A percentile compares a stretch with the other conserved stretches of the same genome.
Evolutionary conservation across 176 grass and related monocot genomes (phyloP).

Genomic region (Rhynchospora tenuis): DNA sequence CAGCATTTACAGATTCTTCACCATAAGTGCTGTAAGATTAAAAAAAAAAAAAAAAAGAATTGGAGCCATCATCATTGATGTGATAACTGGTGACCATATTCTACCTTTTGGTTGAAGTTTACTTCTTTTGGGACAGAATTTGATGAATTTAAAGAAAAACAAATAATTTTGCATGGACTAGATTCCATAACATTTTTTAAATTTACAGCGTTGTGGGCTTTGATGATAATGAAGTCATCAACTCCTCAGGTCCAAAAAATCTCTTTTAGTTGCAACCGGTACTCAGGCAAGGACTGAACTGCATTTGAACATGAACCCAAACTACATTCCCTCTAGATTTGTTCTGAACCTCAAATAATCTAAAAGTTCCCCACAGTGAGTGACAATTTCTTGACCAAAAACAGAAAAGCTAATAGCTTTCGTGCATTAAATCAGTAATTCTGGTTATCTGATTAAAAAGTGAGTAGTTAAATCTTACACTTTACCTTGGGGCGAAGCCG

Average conservation of each 20-base stretch:
- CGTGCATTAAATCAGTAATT: background rate
- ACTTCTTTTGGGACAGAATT: background rate
- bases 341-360: background rate
- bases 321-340: background rate
- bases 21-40: background rate
- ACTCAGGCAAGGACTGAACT: background rate
- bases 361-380: background rate
- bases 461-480: background rate
- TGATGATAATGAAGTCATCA: background rate
- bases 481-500: slow-evolving; percentile 63
- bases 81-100: background rate
- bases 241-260: background rate
- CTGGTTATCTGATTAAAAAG: background rate
- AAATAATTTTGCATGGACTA: background rate
- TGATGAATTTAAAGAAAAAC: background rate
- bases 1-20: slow-evolving; percentile 11
- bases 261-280: background rate
- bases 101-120: background rate
- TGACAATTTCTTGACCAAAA: background rate
- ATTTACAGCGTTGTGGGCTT: background rate
- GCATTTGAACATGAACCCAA: background rate
- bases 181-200: background rate
- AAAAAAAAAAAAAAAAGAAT: background rate
- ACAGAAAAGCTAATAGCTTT: background rate
- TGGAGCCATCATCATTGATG: background rate